A percentile compares a stretch with the other conserved stretches of the same genome.
Conservation (phyloP, 495 filamentous ascomycete genomes). For the Podospora bellae-mahoneyi region DNA sequence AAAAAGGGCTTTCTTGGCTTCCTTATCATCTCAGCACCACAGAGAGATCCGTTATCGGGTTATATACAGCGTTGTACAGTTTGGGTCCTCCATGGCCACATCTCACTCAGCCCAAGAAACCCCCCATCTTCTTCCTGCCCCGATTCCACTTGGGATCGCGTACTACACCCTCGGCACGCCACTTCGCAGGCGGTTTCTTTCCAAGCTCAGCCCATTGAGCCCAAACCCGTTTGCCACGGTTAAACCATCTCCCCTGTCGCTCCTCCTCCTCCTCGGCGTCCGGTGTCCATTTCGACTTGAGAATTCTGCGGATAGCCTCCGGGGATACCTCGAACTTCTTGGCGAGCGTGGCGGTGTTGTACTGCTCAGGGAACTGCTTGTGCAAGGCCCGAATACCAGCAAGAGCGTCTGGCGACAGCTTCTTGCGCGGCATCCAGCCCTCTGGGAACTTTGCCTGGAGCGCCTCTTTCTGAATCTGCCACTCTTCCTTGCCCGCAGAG, state of each 20-base stretch:
- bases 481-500: conserved; percentile 15
- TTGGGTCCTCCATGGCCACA: background rate
- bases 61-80: background rate
- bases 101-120: background rate
- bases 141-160: conserved; percentile 40
- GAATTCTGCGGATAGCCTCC: conserved; percentile 80
- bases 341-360: conserved; percentile 71
- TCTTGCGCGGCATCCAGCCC: conserved; percentile 78
- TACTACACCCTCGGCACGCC: conserved; percentile 65
- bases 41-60: no score
- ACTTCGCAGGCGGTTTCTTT: conserved; percentile 62
- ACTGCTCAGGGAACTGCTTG: conserved; percentile 66
- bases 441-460: conserved; percentile 60
- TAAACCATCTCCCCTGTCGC: conserved; percentile 70
- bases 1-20: background rate
- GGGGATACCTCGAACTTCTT: conserved; percentile 78
- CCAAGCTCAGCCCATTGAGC: conserved; percentile 64
- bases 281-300: conserved; percentile 81
- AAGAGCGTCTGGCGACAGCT: conserved; percentile 84
- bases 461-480: conserved; percentile 30
- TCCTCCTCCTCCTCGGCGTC: conserved; percentile 56
- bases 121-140: background rate
- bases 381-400: conserved; percentile 82
- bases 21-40: background rate
- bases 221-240: conserved; percentile 76